These are phyloP conservation scores for Saccharomyces hybrid DNA, from an alignment of 1,139 yeast genomes.

Conservation along the genomic window DNA sequence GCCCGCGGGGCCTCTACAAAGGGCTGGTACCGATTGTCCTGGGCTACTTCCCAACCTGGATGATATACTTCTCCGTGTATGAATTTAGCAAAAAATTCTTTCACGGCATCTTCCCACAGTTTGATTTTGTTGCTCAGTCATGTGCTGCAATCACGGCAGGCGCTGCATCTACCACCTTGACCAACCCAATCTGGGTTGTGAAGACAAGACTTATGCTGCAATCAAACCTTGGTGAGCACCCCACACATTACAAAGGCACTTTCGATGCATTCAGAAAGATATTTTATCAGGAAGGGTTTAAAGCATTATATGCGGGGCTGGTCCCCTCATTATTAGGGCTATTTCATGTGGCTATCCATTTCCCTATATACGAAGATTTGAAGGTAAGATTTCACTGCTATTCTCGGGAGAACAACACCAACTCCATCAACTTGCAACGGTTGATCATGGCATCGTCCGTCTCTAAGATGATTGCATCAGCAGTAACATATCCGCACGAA, in stretches of 20 bases:
- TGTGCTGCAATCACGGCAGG: slow-evolving; percentile 87
- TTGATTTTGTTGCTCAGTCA: slow-evolving; percentile 56
- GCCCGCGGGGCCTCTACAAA: slow-evolving; percentile 72
- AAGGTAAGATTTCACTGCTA: slow-evolving; percentile 42
- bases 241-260: slow-evolving; percentile 61
- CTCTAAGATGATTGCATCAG: slow-evolving; percentile 84
- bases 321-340: slow-evolving; percentile 87
- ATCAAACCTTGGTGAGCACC: slow-evolving; percentile 33
- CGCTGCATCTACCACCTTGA: slow-evolving; percentile 68
- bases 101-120: slow-evolving; percentile 34
- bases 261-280: slow-evolving; percentile 75
- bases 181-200: slow-evolving; percentile 65
- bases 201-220: slow-evolving; percentile 92
- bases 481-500: slow-evolving; percentile 93
- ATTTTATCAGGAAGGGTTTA: slow-evolving; percentile 69
- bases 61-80: slow-evolving; percentile 84
- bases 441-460: slow-evolving; percentile 67
- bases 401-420: slow-evolving; percentile 4
- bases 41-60: slow-evolving; percentile 97
- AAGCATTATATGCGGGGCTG: slow-evolving; percentile 80
- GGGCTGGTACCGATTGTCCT: slow-evolving; percentile 86
- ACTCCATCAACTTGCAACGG: slow-evolving; percentile 33
- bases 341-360: slow-evolving; percentile 91
- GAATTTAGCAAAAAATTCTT: slow-evolving; percentile 60
- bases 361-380: slow-evolving; percentile 86